phyloP scores from a whole-genome alignment of 306 rosid genomes.

The Hippophae rhamnoides region DNA sequence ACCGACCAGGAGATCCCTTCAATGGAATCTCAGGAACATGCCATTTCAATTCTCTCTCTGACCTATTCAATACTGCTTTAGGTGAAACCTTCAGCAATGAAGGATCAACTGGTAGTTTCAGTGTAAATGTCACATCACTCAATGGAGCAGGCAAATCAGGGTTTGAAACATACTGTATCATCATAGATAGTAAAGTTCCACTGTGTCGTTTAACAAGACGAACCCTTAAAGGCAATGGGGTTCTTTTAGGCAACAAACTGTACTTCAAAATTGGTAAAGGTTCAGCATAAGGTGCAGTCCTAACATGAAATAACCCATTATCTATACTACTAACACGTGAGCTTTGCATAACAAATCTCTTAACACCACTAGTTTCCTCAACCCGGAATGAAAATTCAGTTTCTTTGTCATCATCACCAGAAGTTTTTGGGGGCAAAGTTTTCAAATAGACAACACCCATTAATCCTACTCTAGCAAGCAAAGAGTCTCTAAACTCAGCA shows the following conservation, averaged over 20 bases:
- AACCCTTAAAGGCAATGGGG: slow-evolving; percentile 88
- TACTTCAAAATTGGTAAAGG: slow-evolving; percentile 79
- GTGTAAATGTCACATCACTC: slow-evolving; percentile 60
- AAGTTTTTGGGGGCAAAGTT: slow-evolving; percentile 64
- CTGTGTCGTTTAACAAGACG: slow-evolving; percentile 77
- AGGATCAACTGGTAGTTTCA: slow-evolving; percentile 81
- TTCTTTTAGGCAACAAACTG: slow-evolving; percentile 65
- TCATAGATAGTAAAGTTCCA: slow-evolving; percentile 75
- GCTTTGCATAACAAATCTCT: slow-evolving; percentile 73
- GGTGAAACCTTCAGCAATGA: slow-evolving; percentile 83
- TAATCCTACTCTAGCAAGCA: slow-evolving; percentile 77
- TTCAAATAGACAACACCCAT: slow-evolving; percentile 72
- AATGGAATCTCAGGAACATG: slow-evolving; percentile 63
- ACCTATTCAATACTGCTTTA: slow-evolving; percentile 78
- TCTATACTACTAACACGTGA: slow-evolving; percentile 76
- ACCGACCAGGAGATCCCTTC: slow-evolving; percentile 66
- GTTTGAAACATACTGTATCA: slow-evolving; percentile 76
- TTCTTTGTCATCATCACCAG: slow-evolving; percentile 65
- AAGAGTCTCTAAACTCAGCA: slow-evolving; percentile 84
- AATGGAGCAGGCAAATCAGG: slow-evolving; percentile 71
- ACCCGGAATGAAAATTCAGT: slow-evolving; percentile 86
- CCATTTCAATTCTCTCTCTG: slow-evolving; percentile 82
- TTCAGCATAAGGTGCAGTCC: slow-evolving; percentile 61
- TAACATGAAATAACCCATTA: slow-evolving; percentile 78
- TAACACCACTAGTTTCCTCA: slow-evolving; percentile 62